These are phyloP conservation scores for Boletus mariae DNA, from an alignment of 1,284 basidiomycete species.

Conservation along the genomic window DNA sequence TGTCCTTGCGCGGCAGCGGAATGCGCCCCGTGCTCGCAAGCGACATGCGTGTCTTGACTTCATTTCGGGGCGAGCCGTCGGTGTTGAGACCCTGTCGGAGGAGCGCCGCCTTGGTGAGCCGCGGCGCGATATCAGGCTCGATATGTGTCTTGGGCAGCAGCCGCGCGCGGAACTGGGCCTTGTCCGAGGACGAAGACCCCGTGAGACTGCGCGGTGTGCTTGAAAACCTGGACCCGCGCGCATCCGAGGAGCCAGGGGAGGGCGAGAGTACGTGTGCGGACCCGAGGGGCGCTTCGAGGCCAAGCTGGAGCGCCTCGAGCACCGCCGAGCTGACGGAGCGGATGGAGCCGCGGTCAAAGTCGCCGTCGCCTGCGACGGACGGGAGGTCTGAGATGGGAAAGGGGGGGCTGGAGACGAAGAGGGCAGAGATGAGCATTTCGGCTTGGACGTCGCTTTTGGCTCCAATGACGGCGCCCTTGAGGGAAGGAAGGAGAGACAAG, in stretches of 20 bases:
- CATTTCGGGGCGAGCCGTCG: slow-evolving; percentile 28
- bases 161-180: slow-evolving; percentile 66
- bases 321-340: slow-evolving; percentile 46
- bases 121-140: slow-evolving; percentile 69
- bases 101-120: slow-evolving; percentile 73
- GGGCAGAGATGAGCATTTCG: slow-evolving; percentile 68
- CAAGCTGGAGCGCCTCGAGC: slow-evolving; percentile 42
- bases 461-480: slow-evolving; percentile 72
- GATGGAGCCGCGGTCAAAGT: slow-evolving; percentile 40
- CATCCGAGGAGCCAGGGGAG: slow-evolving; percentile 36
- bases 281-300: slow-evolving; percentile 38
- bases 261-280: slow-evolving; percentile 43
- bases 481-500: slow-evolving; percentile 66
- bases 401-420: slow-evolving; percentile 76
- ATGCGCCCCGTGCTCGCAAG: slow-evolving; percentile 32
- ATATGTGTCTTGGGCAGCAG: slow-evolving; percentile 57
- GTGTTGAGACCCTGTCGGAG: slow-evolving; percentile 57
- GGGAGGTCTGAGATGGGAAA: slow-evolving; percentile 68
- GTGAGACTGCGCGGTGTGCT: slow-evolving; percentile 18
- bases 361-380: slow-evolving; percentile 34
- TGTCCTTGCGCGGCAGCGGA: slow-evolving; percentile 25
- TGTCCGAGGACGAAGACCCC: slow-evolving; percentile 38
- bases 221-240: slow-evolving; percentile 20
- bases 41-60: slow-evolving; percentile 30
- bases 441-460: slow-evolving; percentile 60